Conservation (phyloP, 202 grass and related monocot species). For the Alloteropsis angusta region DNA sequence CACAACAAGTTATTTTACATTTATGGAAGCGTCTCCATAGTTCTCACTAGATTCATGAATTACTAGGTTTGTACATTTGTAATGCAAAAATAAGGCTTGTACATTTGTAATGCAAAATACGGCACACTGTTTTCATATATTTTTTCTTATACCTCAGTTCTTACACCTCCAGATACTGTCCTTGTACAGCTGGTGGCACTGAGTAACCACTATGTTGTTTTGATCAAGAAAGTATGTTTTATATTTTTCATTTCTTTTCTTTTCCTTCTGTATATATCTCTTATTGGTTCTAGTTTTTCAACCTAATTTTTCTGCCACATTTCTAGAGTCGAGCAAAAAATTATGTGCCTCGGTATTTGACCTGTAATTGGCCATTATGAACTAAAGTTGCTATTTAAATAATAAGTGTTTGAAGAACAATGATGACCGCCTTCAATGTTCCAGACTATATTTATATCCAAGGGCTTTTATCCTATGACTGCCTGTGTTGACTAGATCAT, state of each 20-base stretch:
- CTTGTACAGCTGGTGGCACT: neutral
- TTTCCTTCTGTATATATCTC: neutral
- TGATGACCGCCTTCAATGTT: neutral
- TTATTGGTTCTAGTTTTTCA: neutral
- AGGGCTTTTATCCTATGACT: neutral
- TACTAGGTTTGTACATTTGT: neutral
- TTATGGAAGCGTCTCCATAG: constrained; percentile 7
- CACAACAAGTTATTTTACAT: neutral
- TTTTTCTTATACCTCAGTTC: neutral
- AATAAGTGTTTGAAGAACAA: constrained; percentile 7
- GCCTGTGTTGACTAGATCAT: neutral
- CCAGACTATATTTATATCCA: constrained; percentile 1
- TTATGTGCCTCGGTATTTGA: neutral
- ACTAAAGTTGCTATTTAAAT: neutral
- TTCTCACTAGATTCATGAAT: neutral
- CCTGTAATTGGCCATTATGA: constrained; percentile 9
- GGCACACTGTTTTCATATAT: neutral
- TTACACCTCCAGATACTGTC: neutral
- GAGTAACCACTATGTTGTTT: neutral
- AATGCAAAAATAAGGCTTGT: neutral
- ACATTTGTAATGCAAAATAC: neutral
- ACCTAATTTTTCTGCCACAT: neutral
- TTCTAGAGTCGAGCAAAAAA: neutral
- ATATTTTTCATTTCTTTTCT: neutral
- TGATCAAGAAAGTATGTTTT: neutral